phyloP scores from a whole-genome alignment of 2,329 filamentous ascomycete genomes.

The Coniochaeta sp. region DNA sequence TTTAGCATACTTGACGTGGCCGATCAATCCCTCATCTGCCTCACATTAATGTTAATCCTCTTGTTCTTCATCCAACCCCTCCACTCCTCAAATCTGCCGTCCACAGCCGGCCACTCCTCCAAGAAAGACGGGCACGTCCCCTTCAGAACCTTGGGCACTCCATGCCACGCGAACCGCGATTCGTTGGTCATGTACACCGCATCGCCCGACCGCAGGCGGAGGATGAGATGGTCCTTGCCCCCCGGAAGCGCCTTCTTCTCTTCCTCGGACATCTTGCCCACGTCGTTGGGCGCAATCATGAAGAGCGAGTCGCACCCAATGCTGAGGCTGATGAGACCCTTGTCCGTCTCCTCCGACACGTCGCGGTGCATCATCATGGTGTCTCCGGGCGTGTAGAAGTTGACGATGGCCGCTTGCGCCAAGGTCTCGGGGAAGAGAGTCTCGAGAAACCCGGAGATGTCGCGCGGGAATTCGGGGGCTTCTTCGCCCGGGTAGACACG shows the following conservation, averaged over 20 bases:
- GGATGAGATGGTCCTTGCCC: constrained; percentile 44
- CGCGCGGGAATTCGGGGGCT: constrained; percentile 66
- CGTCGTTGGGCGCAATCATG: constrained; percentile 63
- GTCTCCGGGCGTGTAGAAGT: constrained; percentile 85
- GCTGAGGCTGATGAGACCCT: constrained; percentile 76
- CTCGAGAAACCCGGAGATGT: constrained; percentile 62
- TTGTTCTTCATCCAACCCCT: constrained; percentile 83
- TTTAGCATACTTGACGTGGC: too few relatives aligned
- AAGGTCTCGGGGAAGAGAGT: constrained; percentile 68
- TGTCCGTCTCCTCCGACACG: constrained; percentile 77
- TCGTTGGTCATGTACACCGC: constrained; percentile 81
- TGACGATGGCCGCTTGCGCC: constrained; percentile 87
- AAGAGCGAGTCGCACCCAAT: constrained; percentile 89
- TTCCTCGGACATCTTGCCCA: constrained; percentile 20
- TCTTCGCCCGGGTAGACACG: constrained; percentile 67
- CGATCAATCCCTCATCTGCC: constrained; percentile 68
- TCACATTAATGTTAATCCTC: constrained; percentile 84
- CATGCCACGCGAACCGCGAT: constrained; percentile 89
- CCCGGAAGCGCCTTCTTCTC: constrained; percentile 15
- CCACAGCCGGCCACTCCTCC: constrained; percentile 62
- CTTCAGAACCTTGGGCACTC: constrained; percentile 78
- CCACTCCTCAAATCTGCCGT: constrained; percentile 59
- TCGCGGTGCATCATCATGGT: constrained; percentile 91
- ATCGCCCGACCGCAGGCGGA: constrained; percentile 77
- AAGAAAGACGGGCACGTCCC: constrained; percentile 73